A percentile compares a stretch with the other conserved stretches of the same genome.
phyloP scores from a whole-genome alignment of 2,329 filamentous ascomycete species.

The Ophiocordyceps camponoti-rufipedis region DNA sequence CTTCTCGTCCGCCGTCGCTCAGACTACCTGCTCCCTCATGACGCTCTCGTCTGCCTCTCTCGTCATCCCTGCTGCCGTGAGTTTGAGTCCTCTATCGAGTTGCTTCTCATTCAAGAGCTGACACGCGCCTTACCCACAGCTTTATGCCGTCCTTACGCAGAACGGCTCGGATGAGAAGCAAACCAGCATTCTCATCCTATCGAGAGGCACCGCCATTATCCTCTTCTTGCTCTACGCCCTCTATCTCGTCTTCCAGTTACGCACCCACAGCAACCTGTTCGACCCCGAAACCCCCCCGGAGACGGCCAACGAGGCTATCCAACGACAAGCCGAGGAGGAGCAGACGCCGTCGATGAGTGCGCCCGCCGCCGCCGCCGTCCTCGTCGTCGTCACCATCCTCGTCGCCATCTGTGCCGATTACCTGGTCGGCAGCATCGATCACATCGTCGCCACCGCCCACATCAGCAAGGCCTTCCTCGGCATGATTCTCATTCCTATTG shows the following conservation, averaged over 20 bases:
- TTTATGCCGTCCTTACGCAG: not conserved
- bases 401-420: constrained; percentile 63
- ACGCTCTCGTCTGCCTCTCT: constrained; percentile 58
- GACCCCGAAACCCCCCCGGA: constrained; percentile 25
- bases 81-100: not conserved
- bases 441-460: constrained; percentile 47
- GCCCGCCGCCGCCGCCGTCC: constrained; percentile 28
- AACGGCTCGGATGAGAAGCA: constrained; percentile 7
- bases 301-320: not conserved
- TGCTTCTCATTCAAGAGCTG: not conserved
- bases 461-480: constrained; percentile 72
- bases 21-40: constrained; percentile 61
- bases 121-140: not conserved
- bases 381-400: constrained; percentile 50
- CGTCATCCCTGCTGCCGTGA: constrained; percentile 56
- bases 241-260: constrained; percentile 64
- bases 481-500: constrained; percentile 61
- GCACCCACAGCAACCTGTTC: constrained; percentile 56
- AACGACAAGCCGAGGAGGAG: constrained; percentile 8
- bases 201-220: constrained; percentile 59
- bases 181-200: constrained; percentile 51
- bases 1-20: constrained; percentile 65
- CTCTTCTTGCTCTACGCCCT: constrained; percentile 57
- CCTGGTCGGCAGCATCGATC: constrained; percentile 58
- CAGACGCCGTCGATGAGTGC: constrained; percentile 7